Base-by-base conservation (phyloP, 768 basidiomycete species). In the Strobilomyces dryophilus region DNA sequence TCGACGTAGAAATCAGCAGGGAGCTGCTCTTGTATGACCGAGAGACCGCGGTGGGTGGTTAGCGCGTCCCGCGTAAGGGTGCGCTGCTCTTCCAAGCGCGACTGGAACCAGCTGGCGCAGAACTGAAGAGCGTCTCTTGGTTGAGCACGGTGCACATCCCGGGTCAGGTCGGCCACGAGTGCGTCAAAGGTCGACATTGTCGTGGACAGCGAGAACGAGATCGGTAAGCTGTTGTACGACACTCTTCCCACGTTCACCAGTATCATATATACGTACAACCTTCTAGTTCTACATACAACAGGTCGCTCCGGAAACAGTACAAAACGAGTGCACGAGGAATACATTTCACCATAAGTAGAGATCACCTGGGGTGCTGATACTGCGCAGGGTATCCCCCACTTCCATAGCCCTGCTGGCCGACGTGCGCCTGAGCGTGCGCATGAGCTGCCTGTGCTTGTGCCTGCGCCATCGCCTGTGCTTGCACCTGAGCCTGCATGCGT, bases 91-190 rank as follows among this genome's bases (percentile, higher is more conserved):
- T 92, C 88, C 46, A 95, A 77, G 51, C 90, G 82, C 56, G 80
- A 79, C 67, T 94, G 89, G 72, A 98, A 98, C 94, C 94, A 98
- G 63, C 85, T 92, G 44, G 95, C 85, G 63, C 88, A 91, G 71
- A 88, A 93, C 71, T 98, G 95, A 43, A 97, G 84, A 5, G 87
- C 83, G 66, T 98, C 95, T 62, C 82, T 84, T 20, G 95, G 94
- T 68, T 93, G 90, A 5, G 83, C 90, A 58, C 89, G 86, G 40
- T 89, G 79, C 40, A 82, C 82, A 69, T 95, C 95, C 66, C 91
- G 84, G 59, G 89, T 86, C 50, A 98, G 79, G 67, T 98, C 93
- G 51, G 76, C 78, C 57, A 97, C 77, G 57, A 98, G 87, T 39
- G 76, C 73, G 58, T 92, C 86, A 68, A 92, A 95, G 21, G 90